phyloP scores from a whole-genome alignment of 192 early-diverging fungal species.

The Dimargaris cristalligena region DNA sequence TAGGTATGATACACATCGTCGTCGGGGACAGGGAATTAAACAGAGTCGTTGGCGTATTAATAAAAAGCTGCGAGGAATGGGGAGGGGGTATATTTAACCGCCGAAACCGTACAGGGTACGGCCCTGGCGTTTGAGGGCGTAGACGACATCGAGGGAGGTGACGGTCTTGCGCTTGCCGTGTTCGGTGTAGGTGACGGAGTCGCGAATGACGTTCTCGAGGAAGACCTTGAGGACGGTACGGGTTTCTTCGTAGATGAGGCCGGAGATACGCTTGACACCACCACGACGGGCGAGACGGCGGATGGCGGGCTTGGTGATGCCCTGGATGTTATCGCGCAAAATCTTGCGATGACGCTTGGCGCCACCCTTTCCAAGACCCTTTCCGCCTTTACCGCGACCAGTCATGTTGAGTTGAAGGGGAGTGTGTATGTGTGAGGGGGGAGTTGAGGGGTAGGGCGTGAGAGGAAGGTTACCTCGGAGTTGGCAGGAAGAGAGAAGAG shows the following conservation, averaged over 20 bases:
- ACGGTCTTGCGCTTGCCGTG: constrained; percentile 99
- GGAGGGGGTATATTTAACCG: constrained; percentile 32
- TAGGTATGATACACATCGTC: neutral
- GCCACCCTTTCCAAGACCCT: constrained; percentile 97
- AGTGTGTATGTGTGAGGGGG: neutral
- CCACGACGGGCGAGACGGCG: constrained; percentile 98
- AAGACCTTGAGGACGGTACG: constrained; percentile 94
- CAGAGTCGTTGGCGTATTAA: neutral
- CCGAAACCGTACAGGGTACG: constrained; percentile 83
- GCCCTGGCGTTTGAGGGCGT: constrained; percentile 94
- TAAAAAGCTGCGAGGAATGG: neutral
- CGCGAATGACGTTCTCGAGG: constrained; percentile 98
- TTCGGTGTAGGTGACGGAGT: constrained; percentile 98
- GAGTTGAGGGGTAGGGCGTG: neutral
- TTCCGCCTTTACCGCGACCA: constrained; percentile 98
- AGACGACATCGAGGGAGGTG: constrained; percentile 98
- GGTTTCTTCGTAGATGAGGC: constrained; percentile 99
- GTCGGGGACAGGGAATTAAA: neutral
- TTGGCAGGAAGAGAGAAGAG: too few relatives aligned
- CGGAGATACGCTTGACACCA: constrained; percentile 99
- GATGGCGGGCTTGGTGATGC: constrained; percentile 97
- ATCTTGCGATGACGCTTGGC: constrained; percentile 99
- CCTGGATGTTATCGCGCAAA: constrained; percentile 90
- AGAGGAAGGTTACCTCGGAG: too few relatives aligned
- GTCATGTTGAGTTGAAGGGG: constrained; percentile 42